These are phyloP conservation scores for Leptomonas seymouri DNA, from an alignment of 208 protist genomes.

Conservation along the genomic window DNA sequence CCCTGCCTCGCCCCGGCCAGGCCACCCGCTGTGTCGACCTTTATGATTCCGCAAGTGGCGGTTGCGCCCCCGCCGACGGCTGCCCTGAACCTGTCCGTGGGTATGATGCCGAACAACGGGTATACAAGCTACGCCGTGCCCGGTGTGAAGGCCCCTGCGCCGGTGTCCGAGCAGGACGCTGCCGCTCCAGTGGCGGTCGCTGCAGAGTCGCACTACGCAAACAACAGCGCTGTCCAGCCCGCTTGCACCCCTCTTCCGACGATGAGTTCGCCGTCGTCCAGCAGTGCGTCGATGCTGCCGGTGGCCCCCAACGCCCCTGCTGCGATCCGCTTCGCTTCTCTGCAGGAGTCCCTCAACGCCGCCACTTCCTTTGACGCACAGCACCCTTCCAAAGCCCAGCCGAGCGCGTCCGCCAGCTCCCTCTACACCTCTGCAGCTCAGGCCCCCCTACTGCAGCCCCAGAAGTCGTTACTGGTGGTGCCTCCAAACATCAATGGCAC, in stretches of 20 bases:
- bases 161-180: slow-evolving; percentile 6
- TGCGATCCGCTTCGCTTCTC: slow-evolving; percentile 12
- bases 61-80: slow-evolving; percentile 29
- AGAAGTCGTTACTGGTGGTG: slow-evolving; percentile 39
- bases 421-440: slow-evolving; percentile 34
- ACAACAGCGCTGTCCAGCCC: slow-evolving; percentile 20
- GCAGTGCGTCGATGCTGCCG: slow-evolving; percentile 22
- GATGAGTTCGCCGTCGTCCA: not conserved
- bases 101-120: slow-evolving; percentile 15
- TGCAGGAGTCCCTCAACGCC: slow-evolving; percentile 19
- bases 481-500: slow-evolving; percentile 38
- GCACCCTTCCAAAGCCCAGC: not conserved
- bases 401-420: slow-evolving; percentile 20
- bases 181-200: not conserved
- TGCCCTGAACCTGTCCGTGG: slow-evolving; percentile 24
- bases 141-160: slow-evolving; percentile 9
- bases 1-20: slow-evolving; percentile 28
- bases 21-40: slow-evolving; percentile 16
- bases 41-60: slow-evolving; percentile 25
- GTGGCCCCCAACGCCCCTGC: slow-evolving; percentile 11
- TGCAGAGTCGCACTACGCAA: slow-evolving; percentile 27
- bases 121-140: slow-evolving; percentile 39
- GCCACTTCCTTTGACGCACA: slow-evolving; percentile 14
- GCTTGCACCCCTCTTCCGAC: slow-evolving; percentile 4
- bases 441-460: slow-evolving; percentile 17